Base-by-base conservation (phyloP, 2,329 filamentous ascomycete genomes). In the Colletotrichum nymphaeae region DNA sequence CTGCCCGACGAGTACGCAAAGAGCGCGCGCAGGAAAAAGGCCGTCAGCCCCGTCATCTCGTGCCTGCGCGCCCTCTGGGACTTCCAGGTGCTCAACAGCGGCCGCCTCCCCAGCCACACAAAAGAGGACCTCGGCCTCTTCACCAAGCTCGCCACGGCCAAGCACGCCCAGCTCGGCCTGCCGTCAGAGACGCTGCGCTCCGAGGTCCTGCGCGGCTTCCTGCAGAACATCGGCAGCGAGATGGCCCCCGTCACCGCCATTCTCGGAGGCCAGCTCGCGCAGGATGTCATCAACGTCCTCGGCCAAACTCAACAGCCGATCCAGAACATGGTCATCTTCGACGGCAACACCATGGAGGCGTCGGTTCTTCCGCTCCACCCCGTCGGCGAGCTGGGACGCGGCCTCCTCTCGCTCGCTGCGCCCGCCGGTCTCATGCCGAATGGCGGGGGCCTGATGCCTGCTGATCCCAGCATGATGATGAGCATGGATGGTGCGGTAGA, bases 271-370 rank as follows among this genome's bases (percentile, higher is more conserved):
- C 92, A 95, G 81, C 88, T 99, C 19, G 95, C 96, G 1, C 97
- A 99, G 84, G 97, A 99, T 80, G 95, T 98, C 64, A 98, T 99
- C 84, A 98, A 98, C 79, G 95, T 98, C 37, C 89, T 98, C 6
- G 95, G 95, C 62, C 92, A 94, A 80, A 92, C 93, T 53, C 95
- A 98, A 84, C 97, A 98, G 82, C 97, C 97, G 1, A 93, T 99
- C 55, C 97, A 99, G 84, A 99, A 99, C 82, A 91, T 98, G 81
- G 89, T 98, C 63, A 86, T 98, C 24, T 98, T 98, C 78, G 95
- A 98, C 81, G 95, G 95, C 16, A 93, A 94, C 77, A 89, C 88
- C 58, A 93, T 94, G 83, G 90, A 94, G 76, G 94, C 93, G 0
- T 91, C 91, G 2, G 92, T 97, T 76, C 98, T 97, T 80, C 89